Percentiles rank a stretch among this genome's conserved stretches.
phyloP scores from a whole-genome alignment of 805 yeast genomes.

The Cyberlindnera xishuangbannaensis region DNA sequence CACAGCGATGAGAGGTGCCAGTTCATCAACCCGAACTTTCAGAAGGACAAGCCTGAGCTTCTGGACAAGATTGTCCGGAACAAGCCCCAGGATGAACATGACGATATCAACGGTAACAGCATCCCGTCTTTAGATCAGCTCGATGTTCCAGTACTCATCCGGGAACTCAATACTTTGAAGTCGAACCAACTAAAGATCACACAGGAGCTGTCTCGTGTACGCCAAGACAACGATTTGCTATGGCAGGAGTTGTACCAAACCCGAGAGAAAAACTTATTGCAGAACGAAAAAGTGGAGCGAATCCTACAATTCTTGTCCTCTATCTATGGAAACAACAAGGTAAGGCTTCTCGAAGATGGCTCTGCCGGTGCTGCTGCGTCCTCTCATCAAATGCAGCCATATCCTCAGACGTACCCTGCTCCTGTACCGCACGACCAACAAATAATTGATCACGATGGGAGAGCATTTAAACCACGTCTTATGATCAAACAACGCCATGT shows the following conservation, averaged over 20 bases:
- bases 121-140: conserved; percentile 2
- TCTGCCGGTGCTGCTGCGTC: conserved; percentile 1
- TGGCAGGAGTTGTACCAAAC: conserved; percentile 88
- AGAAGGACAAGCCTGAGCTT: conserved; percentile 73
- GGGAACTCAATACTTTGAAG: conserved; percentile 43
- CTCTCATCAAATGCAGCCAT: conserved; percentile 4
- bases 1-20: conserved; percentile 80
- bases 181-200: conserved; percentile 74
- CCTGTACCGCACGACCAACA: background rate
- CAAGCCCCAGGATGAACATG: conserved; percentile 30
- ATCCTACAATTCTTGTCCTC: conserved; percentile 84
- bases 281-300: conserved; percentile 82
- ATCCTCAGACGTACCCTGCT: background rate
- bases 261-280: conserved; percentile 79
- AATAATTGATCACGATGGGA: background rate
- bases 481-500: conserved; percentile 19
- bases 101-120: conserved; percentile 7
- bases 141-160: conserved; percentile 36
- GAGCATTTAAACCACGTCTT: conserved; percentile 14
- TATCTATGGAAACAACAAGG: conserved; percentile 32
- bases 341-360: conserved; percentile 20
- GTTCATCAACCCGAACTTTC: conserved; percentile 78
- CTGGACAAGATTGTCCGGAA: conserved; percentile 83
- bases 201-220: conserved; percentile 76
- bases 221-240: conserved; percentile 80